These are phyloP conservation scores for Lactarius vividus DNA, from an alignment of 768 basidiomycete genomes.

Conservation along the genomic window DNA sequence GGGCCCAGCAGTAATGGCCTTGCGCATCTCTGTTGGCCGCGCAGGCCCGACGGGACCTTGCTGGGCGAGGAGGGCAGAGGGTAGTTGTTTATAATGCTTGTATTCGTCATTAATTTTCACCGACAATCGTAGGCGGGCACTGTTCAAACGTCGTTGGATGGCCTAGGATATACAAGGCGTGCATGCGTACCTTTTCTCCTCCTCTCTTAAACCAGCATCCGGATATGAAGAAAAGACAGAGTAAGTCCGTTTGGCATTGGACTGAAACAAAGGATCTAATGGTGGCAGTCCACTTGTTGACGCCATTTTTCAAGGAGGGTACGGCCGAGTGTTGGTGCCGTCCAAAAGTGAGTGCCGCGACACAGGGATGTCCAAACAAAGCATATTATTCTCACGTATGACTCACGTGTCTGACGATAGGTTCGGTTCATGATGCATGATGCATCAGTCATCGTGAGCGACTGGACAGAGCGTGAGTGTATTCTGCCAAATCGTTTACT, in stretches of 20 bases:
- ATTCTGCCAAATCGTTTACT: not conserved
- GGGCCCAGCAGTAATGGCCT: conserved; percentile 69
- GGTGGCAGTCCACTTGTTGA: conserved; percentile 52
- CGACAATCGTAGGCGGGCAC: conserved; percentile 69
- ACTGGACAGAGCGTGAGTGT: not conserved
- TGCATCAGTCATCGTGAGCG: not conserved
- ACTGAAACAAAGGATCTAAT: conserved; percentile 60
- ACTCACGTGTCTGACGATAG: too few relatives aligned
- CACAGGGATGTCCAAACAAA: not conserved
- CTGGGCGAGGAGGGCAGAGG: conserved; percentile 74
- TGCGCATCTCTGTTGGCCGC: conserved; percentile 59
- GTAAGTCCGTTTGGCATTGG: conserved; percentile 68
- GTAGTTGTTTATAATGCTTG: conserved; percentile 79
- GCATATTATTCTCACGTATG: conserved; percentile 6
- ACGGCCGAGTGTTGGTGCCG: not conserved
- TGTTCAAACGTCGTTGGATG: conserved; percentile 31
- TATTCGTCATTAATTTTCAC: conserved; percentile 92
- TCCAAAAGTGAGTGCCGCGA: not conserved
- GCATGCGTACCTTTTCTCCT: conserved; percentile 61
- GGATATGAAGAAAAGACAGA: conserved; percentile 65
- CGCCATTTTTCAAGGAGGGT: conserved; percentile 29
- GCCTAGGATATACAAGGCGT: not conserved
- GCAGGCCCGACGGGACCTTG: conserved; percentile 81
- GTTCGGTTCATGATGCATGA: too few relatives aligned
- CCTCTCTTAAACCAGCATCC: conserved; percentile 58